A percentile compares a stretch with the other conserved stretches of the same genome.
These are phyloP conservation scores for Hortiboletus flavorubellus DNA, from an alignment of 768 basidiomycete genomes.

Conservation along the genomic window DNA sequence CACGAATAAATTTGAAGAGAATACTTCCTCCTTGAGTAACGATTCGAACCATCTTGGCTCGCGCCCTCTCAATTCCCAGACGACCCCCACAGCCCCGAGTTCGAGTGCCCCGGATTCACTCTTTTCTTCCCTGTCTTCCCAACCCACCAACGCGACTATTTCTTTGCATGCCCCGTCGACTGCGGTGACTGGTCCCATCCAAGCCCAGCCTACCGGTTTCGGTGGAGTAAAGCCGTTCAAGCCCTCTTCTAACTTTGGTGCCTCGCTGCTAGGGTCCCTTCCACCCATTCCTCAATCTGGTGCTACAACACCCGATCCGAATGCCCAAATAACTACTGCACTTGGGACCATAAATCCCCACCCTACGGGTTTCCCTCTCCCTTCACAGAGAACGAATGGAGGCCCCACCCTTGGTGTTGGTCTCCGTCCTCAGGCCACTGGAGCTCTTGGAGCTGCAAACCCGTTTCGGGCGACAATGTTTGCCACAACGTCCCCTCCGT, in stretches of 20 bases:
- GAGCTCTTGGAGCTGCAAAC: slow-evolving; percentile 47
- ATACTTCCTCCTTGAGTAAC: background rate
- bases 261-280: slow-evolving; percentile 65
- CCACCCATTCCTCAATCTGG: slow-evolving; percentile 69
- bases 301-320: slow-evolving; percentile 43
- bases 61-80: slow-evolving; percentile 29
- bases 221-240: slow-evolving; percentile 78
- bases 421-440: slow-evolving; percentile 61
- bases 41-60: slow-evolving; percentile 16
- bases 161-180: slow-evolving; percentile 34
- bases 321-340: slow-evolving; percentile 7
- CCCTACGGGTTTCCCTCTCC: slow-evolving; percentile 21
- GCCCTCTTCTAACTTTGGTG: slow-evolving; percentile 77
- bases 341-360: slow-evolving; percentile 36
- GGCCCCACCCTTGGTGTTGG: slow-evolving; percentile 39
- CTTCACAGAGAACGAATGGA: slow-evolving; percentile 14
- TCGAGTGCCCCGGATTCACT: slow-evolving; percentile 47
- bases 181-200: slow-evolving; percentile 32
- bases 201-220: slow-evolving; percentile 48
- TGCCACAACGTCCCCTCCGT: slow-evolving; percentile 29
- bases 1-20: slow-evolving; percentile 32
- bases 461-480: slow-evolving; percentile 69
- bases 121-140: slow-evolving; percentile 46
- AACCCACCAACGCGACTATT: slow-evolving; percentile 46
- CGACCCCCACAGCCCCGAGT: slow-evolving; percentile 36